Conservation (phyloP, 768 basidiomycete genomes). For the Pleurotus eryngii region DNA sequence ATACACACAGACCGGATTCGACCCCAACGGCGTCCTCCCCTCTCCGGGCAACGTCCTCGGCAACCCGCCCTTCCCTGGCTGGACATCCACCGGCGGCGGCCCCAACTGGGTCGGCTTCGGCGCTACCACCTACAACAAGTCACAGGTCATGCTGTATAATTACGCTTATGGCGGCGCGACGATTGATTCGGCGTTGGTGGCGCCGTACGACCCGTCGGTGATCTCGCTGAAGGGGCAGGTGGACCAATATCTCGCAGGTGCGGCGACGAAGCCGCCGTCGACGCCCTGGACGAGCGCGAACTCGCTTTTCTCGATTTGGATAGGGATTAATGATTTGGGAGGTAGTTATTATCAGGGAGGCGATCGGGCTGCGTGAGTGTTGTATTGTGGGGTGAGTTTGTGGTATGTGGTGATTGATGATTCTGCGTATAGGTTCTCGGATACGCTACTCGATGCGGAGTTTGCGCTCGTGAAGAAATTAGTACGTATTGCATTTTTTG, state of each 20-base stretch:
- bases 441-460: conserved; percentile 44
- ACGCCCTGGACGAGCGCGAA: conserved; percentile 57
- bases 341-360: conserved; percentile 50
- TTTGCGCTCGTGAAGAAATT: conserved; percentile 49
- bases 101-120: conserved; percentile 61
- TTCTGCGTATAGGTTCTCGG: conserved; percentile 36
- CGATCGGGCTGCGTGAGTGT: conserved; percentile 43
- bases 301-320: conserved; percentile 62
- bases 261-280: conserved; percentile 42
- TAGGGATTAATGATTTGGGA: conserved; percentile 71
- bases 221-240: conserved; percentile 60
- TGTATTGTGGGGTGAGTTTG: not conserved
- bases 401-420: not conserved
- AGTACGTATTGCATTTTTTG: conserved; percentile 22
- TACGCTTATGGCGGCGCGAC: conserved; percentile 67
- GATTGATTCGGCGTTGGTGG: conserved; percentile 54
- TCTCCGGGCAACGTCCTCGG: conserved; percentile 46
- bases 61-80: conserved; percentile 53
- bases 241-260: conserved; percentile 47
- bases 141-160: conserved; percentile 56
- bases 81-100: conserved; percentile 50
- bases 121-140: conserved; percentile 50
- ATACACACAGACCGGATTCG: conserved; percentile 57
- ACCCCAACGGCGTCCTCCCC: conserved; percentile 35
- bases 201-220: conserved; percentile 50